Evolutionary conservation across 257 asterid genomes (phyloP), one percentile per base, ranked within the genome.

Genomic region (Rhazya stricta): DNA sequence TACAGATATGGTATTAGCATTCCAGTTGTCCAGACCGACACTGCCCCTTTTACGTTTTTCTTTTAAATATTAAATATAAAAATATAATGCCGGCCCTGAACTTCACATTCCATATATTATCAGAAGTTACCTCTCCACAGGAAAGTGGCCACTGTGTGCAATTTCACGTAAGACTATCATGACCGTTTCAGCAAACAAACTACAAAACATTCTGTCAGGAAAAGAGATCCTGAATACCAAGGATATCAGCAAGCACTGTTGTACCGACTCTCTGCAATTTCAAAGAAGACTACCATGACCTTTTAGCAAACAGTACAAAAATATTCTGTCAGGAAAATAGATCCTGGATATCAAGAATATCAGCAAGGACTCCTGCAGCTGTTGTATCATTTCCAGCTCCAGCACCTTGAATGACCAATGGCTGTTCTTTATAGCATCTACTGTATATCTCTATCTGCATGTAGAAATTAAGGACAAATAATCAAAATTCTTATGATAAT

Each of bases 331-430:
- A 66, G 27, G 67, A 80, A 81, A 90, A 91, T 1, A 94, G 84
- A 86, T 94, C 99, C 78, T 80, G 97, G 75, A 90, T 32, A 82
- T 92, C 99, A 48, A 94, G 85, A 80, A 94, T 88, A 80, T 94
- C 99, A 63, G 97, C 95, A 7, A 92, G 97, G 78, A 92, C 97
- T 10, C 96, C 99, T 5, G 91, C 95, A 50, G 99, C 96, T 9
- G 97, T 94, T 16, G 99, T 90, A 67, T 91, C 97, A 61, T 89
- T 92, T 79, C 97, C 97, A 37, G 97, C 97, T 70, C 96, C 97
- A 69, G 99, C 97, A 72, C 97, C 96, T 86, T 92, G 96, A 71
- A 90, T 92, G 51, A 94, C 97, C 85, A 92, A 84, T 0, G 95
- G 97, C 56, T 86, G 93, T 68, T 91, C 71, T 25, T 80, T 78